Base-by-base conservation (phyloP, 2,329 filamentous ascomycete genomes). In the Diplocarpon mali region DNA sequence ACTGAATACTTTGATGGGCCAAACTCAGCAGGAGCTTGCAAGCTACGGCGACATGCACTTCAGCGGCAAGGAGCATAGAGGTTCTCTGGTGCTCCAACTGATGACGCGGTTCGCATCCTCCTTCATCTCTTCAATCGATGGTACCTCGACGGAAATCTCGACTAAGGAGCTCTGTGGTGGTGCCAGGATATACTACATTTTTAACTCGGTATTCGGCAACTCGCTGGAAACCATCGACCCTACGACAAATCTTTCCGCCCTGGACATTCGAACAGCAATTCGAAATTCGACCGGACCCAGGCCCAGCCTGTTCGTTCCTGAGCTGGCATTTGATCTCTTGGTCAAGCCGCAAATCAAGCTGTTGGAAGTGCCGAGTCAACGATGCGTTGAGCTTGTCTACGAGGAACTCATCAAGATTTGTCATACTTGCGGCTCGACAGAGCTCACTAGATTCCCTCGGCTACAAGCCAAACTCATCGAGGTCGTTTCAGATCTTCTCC, bases 341-440 rank as follows among this genome's bases (percentile, higher is more conserved):
- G 92, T 98, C 37, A 98, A 98, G 67, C 92, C 92, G 24, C 92
- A 98, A 65, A 98, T 98, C 66, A 96, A 96, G 69, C 75, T 98
- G 42, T 72, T 98, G 24, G 92, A 98, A 63, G 80, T 92, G 20
- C 92, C 92, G 9, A 93, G 87, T 62, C 92, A 98, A 62, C 81
- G 92, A 57, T 98, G 92, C 60, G 92, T 98, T 40, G 92, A 98
- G 66, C 76, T 98, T 43, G 92, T 98, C 2, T 98, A 98, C 64
- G 92, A 98, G 64, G 92, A 98, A 65, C 74, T 98, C 36, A 98
- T 98, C 69, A 98, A 98, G 68, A 96, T 98, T 55, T 95, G 92
- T 67, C 92, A 98, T 64, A 98, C 92, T 1, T 98, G 92, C 66
- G 92, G 92, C 50, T 95, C 88, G 2, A 93, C 85, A 13, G 92